Conservation (phyloP, 1,284 basidiomycete genomes). For the Pseudozyma flocculosa region DNA sequence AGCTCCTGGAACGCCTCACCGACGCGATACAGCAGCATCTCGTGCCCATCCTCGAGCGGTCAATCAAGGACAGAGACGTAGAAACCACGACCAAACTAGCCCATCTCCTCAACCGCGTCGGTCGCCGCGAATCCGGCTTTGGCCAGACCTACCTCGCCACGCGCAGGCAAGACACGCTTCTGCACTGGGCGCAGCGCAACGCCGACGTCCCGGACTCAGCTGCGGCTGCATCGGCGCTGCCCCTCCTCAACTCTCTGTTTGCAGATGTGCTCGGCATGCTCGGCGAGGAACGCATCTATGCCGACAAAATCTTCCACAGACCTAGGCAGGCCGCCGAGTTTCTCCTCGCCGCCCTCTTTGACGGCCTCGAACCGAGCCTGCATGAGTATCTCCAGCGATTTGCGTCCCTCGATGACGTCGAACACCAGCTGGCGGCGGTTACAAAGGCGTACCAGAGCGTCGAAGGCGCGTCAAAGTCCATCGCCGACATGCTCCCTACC, state of each 20-base stretch:
- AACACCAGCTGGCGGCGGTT: constrained; percentile 11
- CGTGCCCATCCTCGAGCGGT: constrained; percentile 10
- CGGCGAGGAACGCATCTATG: constrained; percentile 33
- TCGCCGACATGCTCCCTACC: constrained; percentile 1
- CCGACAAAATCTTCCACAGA: constrained; percentile 21
- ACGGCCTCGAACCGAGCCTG: constrained; percentile 24
- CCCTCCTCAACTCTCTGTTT: constrained; percentile 13
- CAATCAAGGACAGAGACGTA: constrained; percentile 12
- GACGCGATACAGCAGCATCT: constrained; percentile 17
- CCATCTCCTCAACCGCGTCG: constrained; percentile 14
- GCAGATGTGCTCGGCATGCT: constrained; percentile 26
- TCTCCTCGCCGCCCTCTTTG: constrained; percentile 14
- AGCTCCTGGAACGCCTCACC: constrained; percentile 20
- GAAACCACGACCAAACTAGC: constrained; percentile 6
- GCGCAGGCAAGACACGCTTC: constrained; percentile 13
- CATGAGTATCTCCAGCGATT: constrained; percentile 9
- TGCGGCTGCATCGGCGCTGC: background rate
- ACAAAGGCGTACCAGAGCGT: constrained; percentile 20
- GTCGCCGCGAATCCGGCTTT: constrained; percentile 13
- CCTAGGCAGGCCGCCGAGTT: constrained; percentile 13
- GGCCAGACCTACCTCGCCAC: constrained; percentile 17
- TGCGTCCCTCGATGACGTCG: constrained; percentile 7
- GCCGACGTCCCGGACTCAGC: constrained; percentile 6
- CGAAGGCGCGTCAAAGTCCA: constrained; percentile 17
- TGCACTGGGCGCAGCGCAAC: constrained; percentile 12